These are phyloP conservation scores for Cyberlindnera suaveolens DNA, from an alignment of 805 yeast genomes.

Conservation along the genomic window DNA sequence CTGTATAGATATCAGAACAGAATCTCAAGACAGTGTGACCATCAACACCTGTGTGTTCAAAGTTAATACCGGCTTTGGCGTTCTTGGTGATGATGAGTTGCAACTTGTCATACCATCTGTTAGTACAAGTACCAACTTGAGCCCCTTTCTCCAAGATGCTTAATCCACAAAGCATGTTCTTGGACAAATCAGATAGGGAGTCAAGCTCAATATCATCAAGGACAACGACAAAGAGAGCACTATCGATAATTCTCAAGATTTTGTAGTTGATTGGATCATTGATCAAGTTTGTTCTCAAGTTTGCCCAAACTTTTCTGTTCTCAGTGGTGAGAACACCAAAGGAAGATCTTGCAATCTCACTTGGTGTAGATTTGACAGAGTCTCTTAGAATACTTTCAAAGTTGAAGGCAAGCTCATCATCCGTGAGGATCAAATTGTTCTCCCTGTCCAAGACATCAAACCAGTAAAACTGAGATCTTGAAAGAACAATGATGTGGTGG, in stretches of 20 bases:
- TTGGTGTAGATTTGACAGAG: slow-evolving; percentile 42
- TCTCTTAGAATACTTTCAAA: slow-evolving; percentile 73
- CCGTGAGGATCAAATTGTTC: slow-evolving; percentile 66
- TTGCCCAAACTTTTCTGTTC: slow-evolving; percentile 83
- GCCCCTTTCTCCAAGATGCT: slow-evolving; percentile 75
- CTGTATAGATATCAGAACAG: slow-evolving; percentile 88
- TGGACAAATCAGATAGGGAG: slow-evolving; percentile 57
- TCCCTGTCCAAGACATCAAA: slow-evolving; percentile 79
- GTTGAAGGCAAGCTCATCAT: slow-evolving; percentile 69
- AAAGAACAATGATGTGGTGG: slow-evolving; percentile 75
- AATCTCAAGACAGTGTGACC: slow-evolving; percentile 89
- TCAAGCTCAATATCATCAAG: slow-evolving; percentile 71
- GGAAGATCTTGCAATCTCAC: slow-evolving; percentile 72
- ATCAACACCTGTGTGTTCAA: slow-evolving; percentile 93
- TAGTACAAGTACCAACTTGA: slow-evolving; percentile 90
- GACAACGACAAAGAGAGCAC: slow-evolving; percentile 77
- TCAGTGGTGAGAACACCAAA: slow-evolving; percentile 90
- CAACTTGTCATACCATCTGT: slow-evolving; percentile 90
- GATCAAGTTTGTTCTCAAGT: slow-evolving; percentile 48
- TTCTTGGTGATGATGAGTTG: slow-evolving; percentile 83
- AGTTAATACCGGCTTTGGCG: slow-evolving; percentile 89
- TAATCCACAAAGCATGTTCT: slow-evolving; percentile 85
- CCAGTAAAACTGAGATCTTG: slow-evolving; percentile 90
- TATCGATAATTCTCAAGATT: slow-evolving; percentile 68
- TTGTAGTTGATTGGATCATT: slow-evolving; percentile 54